Conservation (phyloP, 257 asterid genomes). For the Haberlea rhodopensis region DNA sequence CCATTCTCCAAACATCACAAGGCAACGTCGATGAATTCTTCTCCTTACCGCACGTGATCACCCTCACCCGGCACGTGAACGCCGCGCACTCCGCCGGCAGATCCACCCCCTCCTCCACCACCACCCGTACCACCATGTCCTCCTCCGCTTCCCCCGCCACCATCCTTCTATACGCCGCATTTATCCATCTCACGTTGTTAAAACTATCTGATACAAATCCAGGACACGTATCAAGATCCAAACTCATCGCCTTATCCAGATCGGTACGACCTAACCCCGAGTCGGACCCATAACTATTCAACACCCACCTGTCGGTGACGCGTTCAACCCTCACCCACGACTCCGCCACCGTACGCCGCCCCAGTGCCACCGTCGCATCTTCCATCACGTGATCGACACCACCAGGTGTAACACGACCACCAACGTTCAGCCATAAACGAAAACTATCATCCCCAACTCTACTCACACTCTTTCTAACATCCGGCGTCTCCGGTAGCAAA, state of each 20-base stretch:
- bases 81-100: conserved; percentile 36
- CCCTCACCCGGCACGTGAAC: conserved; percentile 76
- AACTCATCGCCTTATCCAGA: conserved; percentile 40
- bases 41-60: conserved; percentile 51
- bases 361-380: conserved; percentile 13
- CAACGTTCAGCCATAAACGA: conserved; percentile 56
- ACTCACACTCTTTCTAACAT: not conserved
- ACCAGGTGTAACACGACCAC: conserved; percentile 7
- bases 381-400: conserved; percentile 14
- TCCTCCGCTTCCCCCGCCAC: conserved; percentile 32
- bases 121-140: conserved; percentile 46
- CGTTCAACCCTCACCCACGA: conserved; percentile 54
- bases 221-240: conserved; percentile 74
- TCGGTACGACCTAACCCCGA: conserved; percentile 44
- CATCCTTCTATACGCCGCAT: conserved; percentile 51
- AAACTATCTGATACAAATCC: conserved; percentile 56
- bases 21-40: conserved; percentile 45
- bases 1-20: conserved; percentile 91
- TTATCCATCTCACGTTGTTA: conserved; percentile 58
- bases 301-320: conserved; percentile 51
- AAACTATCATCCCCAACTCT: conserved; percentile 25
- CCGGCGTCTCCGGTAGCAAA: conserved; percentile 47
- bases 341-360: conserved; percentile 28
- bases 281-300: conserved; percentile 15
- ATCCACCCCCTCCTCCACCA: conserved; percentile 41